Base-by-base conservation (phyloP, 495 filamentous ascomycete genomes). In the Aspergillus coremiiformis region DNA sequence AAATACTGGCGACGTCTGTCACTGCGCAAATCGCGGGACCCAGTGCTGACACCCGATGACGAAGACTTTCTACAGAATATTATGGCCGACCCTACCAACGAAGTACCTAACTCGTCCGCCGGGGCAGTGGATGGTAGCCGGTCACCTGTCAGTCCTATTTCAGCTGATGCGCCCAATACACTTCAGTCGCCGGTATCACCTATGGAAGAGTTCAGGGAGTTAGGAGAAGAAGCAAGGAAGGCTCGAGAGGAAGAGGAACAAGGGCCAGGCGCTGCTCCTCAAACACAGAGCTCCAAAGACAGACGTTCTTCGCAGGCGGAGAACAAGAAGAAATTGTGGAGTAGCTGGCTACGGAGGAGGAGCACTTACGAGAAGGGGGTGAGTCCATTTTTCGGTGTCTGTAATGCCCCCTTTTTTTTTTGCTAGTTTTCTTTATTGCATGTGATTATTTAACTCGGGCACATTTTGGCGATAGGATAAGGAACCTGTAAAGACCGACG, bases 11-110 rank as follows among this genome's bases (percentile, higher is more conserved):
- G 55, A 44, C 55, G 63, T 32, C 53, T 61, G 32, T 61, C 66
- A 17, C 55, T 61, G 49, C 55, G 65, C 57, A 65, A 57, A n/a
- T 49, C 66, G 14, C 69, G 71, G 10, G 66, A 72, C 27, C 79
- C 76, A 9, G 72, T 83, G 10, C 58, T 84, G 9, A 77, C 67
- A 8, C 60, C 72, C 19, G 74, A 77, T 50, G 81, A 84, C 45
- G 81, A 83, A 58, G 66, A 69, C 20, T 83, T 80, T 54, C 59
- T 84, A 17, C 69, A 68, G 11, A 70, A 68, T 30, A 67, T 82
- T 24, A 75, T 74, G 24, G 56, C 68, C 2, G 59, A 70, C 42
- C 57, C 58, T 4, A 66, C 58, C 39, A 47, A 58, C 44, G 47
- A 49, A 21, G 52, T 24, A 24, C 42, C 29, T 39, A 45, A 12